Percentiles rank a stretch among this genome's conserved stretches.
Conservation (phyloP, 768 basidiomycete species). For the Amyloporia xantha region DNA sequence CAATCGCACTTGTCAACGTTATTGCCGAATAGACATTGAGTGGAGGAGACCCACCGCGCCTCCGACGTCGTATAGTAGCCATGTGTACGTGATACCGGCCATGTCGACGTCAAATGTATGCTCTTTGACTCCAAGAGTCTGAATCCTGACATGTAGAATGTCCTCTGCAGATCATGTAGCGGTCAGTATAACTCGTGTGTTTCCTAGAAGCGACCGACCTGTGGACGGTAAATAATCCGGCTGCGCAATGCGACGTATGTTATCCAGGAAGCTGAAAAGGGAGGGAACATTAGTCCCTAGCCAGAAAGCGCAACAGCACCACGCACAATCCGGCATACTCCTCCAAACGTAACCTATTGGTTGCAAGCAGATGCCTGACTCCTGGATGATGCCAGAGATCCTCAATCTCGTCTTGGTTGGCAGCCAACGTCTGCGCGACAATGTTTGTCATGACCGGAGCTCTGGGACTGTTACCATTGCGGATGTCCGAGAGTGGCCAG, state of each 20-base stretch:
- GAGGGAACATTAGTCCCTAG: neutral
- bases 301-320: neutral
- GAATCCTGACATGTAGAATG: conserved; percentile 71
- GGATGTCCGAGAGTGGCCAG: conserved; percentile 30
- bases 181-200: neutral
- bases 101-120: conserved; percentile 65
- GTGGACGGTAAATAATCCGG: conserved; percentile 67
- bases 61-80: conserved; percentile 81
- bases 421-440: conserved; percentile 49
- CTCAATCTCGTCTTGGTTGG: conserved; percentile 44
- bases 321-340: conserved; percentile 73
- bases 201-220: conserved; percentile 32
- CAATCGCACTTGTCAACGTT: conserved; percentile 1
- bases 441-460: conserved; percentile 41
- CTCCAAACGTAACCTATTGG: conserved; percentile 58
- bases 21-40: neutral
- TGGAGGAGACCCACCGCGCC: conserved; percentile 53
- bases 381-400: conserved; percentile 67
- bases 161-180: conserved; percentile 42
- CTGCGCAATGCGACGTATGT: conserved; percentile 57
- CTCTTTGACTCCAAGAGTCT: conserved; percentile 75
- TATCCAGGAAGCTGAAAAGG: conserved; percentile 54
- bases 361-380: conserved; percentile 48
- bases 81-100: conserved; percentile 57
- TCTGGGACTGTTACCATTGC: conserved; percentile 19